Conservation (phyloP, 2,329 filamentous ascomycete genomes). For the Zopfia rhizophila region DNA sequence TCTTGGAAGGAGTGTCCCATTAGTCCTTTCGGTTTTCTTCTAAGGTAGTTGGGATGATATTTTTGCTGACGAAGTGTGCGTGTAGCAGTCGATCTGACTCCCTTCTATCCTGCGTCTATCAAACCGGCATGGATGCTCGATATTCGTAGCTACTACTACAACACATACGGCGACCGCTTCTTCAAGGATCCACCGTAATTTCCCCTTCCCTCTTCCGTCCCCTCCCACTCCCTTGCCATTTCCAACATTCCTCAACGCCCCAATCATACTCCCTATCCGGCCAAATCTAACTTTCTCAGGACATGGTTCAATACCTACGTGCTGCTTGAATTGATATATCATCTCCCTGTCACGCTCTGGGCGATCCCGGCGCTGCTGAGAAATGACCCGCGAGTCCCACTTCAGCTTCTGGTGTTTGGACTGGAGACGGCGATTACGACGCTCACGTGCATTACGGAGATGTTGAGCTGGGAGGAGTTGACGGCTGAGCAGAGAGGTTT, state of each 20-base stretch:
- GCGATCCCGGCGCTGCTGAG: constrained; percentile 64
- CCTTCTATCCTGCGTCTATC: constrained; percentile 66
- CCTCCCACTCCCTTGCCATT: constrained; percentile 1
- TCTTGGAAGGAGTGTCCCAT: no score
- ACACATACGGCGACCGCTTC: constrained; percentile 71
- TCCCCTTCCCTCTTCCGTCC: neutral
- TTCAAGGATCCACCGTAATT: constrained; percentile 65
- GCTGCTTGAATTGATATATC: constrained; percentile 69
- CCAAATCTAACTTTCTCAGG: constrained; percentile 22
- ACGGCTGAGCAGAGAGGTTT: constrained; percentile 38
- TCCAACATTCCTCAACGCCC: constrained; percentile 1
- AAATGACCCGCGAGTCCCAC: constrained; percentile 67
- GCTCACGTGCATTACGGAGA: constrained; percentile 70
- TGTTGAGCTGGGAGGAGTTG: constrained; percentile 62
- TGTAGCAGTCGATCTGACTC: constrained; percentile 69
- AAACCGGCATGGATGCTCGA: constrained; percentile 60
- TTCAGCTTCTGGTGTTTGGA: constrained; percentile 70
- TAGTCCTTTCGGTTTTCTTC: no score
- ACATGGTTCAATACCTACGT: constrained; percentile 68
- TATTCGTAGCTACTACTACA: constrained; percentile 67
- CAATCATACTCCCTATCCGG: constrained; percentile 3
- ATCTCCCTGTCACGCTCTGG: constrained; percentile 70
- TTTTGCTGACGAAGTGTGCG: neutral
- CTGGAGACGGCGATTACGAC: constrained; percentile 71
- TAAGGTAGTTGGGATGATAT: constrained; percentile 3